Percentiles rank a stretch among this genome's conserved stretches.
phyloP scores from a whole-genome alignment of 192 early-diverging fungal genomes.

The Entrophospora sp. region DNA sequence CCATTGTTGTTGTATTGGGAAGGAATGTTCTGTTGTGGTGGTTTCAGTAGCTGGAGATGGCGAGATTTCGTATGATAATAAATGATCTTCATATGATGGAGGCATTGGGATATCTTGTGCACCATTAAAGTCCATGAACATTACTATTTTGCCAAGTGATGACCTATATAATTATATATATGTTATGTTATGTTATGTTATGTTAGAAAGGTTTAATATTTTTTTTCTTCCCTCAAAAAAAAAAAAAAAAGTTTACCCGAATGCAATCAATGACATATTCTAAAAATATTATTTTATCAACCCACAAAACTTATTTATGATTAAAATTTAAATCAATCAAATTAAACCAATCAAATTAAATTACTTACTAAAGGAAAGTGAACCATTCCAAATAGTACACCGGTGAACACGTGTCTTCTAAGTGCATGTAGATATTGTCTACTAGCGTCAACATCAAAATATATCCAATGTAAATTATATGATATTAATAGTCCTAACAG shows the following conservation, averaged over 20 bases:
- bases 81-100: background rate
- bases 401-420: constrained; percentile 26
- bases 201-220: no score
- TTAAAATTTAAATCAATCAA: no score
- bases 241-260: background rate
- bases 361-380: constrained; percentile 23
- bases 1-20: background rate
- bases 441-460: constrained; percentile 33
- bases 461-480: constrained; percentile 34
- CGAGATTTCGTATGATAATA: no score
- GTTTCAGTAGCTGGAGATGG: background rate
- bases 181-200: no score
- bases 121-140: constrained; percentile 8
- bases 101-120: background rate
- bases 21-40: background rate
- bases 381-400: constrained; percentile 21
- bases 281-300: background rate
- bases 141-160: constrained; percentile 1
- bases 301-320: background rate
- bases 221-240: no score
- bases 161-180: background rate
- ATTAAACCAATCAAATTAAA: background rate
- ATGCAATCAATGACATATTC: constrained; percentile 10
- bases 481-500: constrained; percentile 28
- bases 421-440: constrained; percentile 30